These are phyloP conservation scores for Scheffersomyces quercinus DNA, from an alignment of 1,139 yeast species.

Conservation along the genomic window DNA sequence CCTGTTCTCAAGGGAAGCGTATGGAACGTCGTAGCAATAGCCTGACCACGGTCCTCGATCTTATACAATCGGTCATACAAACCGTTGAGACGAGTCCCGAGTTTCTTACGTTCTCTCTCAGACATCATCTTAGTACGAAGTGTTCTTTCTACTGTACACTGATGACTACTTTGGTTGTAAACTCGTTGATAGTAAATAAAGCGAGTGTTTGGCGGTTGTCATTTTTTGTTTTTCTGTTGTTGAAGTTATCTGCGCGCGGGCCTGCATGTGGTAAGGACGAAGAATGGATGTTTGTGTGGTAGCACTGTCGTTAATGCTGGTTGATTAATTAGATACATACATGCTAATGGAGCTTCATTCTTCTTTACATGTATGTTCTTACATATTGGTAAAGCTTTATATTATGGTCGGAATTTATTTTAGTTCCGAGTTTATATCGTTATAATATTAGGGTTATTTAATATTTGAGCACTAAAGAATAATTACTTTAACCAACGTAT, in stretches of 20 bases:
- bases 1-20: conserved; percentile 54
- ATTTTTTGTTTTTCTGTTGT: conserved; percentile 3
- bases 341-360: no score
- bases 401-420: no score
- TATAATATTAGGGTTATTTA: no score
- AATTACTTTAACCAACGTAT: no score
- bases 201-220: no score
- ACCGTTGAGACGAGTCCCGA: conserved; percentile 38
- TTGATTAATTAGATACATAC: no score
- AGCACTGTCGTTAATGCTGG: no score
- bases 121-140: conserved; percentile 18
- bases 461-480: no score
- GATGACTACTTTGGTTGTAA: conserved; percentile 2
- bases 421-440: no score
- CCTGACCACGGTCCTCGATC: conserved; percentile 44
- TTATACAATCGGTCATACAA: conserved; percentile 45
- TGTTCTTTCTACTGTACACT: neutral
- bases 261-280: neutral
- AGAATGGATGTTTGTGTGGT: no score
- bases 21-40: conserved; percentile 50
- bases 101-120: conserved; percentile 42
- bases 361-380: no score
- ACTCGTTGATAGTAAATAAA: conserved; percentile 2
- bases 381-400: no score
- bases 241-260: conserved; percentile 1